Evolutionary conservation across 768 basidiomycete genomes (phyloP), one percentile per base, ranked within the genome.

Genomic region (Goffeauzyma gilvescens): DNA sequence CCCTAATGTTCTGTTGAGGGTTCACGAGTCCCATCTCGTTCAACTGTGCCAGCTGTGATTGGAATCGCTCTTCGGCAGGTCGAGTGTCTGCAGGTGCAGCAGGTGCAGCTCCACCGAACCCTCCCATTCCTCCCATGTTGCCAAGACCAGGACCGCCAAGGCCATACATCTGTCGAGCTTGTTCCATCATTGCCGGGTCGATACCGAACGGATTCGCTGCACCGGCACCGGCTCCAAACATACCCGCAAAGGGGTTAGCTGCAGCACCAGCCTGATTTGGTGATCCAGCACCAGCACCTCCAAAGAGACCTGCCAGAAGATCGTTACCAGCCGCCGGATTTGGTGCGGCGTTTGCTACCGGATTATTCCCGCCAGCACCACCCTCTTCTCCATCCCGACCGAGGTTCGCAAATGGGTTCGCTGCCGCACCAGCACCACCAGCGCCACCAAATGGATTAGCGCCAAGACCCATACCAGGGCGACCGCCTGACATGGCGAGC

Each of bases 21-120:
- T 90, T 86, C 39, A 71, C 74, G 64, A 96, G 84, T 4, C 58
- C 60, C 90, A 96, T 95, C 46, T 81, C 82, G 59, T 84, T 79
- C 56, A 96, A 63, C 78, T 89, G 85, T 32, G 57, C 52, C 38
- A 66, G 52, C 48, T 66, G 64, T 7, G 57, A 57, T 56, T 89
- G 81, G 70, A 82, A 96, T 37, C 89, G 70, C 68, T 90, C 90
- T 60, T 96, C 90, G 1, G 86, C 78, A 14, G 81, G 71, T 55
- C 83, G 68, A 4, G 74, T 64, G 57, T 85, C 81, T 1, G 74
- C 66, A 6, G 82, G 76, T 0, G 72, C 46, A 18, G 60, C 43
- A 5, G 58, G 59, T 3, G 71, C 61, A 7, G 71, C 66, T 6
- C 53, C 65, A 32, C 60, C 59, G 52, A 53, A 34, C 35, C 50